A percentile compares a stretch with the other conserved stretches of the same genome.
Evolutionary conservation across 1,284 basidiomycete species (phyloP).

Genomic region (Tilletiaria anomala): DNA sequence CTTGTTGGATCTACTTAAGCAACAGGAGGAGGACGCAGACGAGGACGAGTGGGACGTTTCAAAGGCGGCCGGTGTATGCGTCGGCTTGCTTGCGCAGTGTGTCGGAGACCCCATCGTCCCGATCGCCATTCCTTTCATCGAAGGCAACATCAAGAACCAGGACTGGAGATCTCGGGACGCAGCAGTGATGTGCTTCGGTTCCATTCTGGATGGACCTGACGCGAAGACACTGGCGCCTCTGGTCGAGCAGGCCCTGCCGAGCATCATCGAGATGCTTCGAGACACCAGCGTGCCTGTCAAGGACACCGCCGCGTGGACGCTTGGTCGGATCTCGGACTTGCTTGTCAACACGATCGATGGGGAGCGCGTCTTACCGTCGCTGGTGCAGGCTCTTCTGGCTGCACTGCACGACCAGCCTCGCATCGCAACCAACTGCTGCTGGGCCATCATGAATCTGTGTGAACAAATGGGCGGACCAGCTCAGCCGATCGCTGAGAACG

Average conservation of each 20-base stretch:
- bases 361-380: slow-evolving; percentile 69
- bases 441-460: slow-evolving; percentile 80
- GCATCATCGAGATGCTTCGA: slow-evolving; percentile 87
- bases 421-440: slow-evolving; percentile 87
- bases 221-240: slow-evolving; percentile 71
- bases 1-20: slow-evolving; percentile 70
- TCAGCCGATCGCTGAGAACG: slow-evolving; percentile 10
- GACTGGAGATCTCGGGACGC: slow-evolving; percentile 96
- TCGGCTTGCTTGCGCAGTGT: slow-evolving; percentile 73
- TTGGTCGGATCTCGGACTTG: slow-evolving; percentile 86
- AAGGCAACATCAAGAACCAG: slow-evolving; percentile 71
- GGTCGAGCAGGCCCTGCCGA: slow-evolving; percentile 82
- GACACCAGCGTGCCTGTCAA: slow-evolving; percentile 76
- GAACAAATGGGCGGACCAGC: slow-evolving; percentile 33
- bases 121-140: slow-evolving; percentile 92
- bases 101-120: slow-evolving; percentile 83
- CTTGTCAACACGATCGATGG: slow-evolving; percentile 75
- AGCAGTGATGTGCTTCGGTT: slow-evolving; percentile 95
- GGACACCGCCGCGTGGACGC: slow-evolving; percentile 95
- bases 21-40: slow-evolving; percentile 90
- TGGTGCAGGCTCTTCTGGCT: slow-evolving; percentile 68
- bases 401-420: slow-evolving; percentile 69
- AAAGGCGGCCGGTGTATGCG: slow-evolving; percentile 92
- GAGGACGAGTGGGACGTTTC: slow-evolving; percentile 98
- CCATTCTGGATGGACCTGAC: slow-evolving; percentile 90